Base-by-base conservation (phyloP, 2,329 filamentous ascomycete genomes). In the Phyllosticta ampelicida region DNA sequence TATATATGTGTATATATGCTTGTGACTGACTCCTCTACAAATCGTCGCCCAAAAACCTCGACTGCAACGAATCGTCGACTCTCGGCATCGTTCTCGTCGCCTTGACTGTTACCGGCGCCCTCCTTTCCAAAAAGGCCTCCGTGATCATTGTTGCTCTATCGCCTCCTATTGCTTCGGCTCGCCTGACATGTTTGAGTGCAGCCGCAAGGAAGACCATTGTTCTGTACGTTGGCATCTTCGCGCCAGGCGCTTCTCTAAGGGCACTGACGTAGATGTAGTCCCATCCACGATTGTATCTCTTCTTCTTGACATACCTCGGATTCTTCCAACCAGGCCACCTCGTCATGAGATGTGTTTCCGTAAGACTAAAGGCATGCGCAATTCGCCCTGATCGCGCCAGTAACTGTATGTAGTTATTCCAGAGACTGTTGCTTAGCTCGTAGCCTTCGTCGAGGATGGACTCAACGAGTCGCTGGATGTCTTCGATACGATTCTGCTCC, bases 291-390 rank as follows among this genome's bases (percentile, higher is more conserved):
- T 55, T 60, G 44, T 66, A 63, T 16, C 62, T 55, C 51, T 60
- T 62, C 0, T 68, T 66, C 3, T 60, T 54, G 8, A 66, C 62
- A 16, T 10, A 16, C n/a, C 29, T 1, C 60, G 29, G 20, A 9
- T 26, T n/a, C 23, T 63, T 65, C 89, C 90, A 96, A 21, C 90
- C 89, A 10, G 81, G 80, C 81, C 90, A 96, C 30, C 81, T 78
- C 1, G 81, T 79, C 81, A 96, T 95, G 58, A 97, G 84, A 61
- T 83, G 82, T 23, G 78, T 73, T 74, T 97, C 92, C 68, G 88
- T 92, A 55, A 85, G 73, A 20, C 74, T 68, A 72, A 94, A 95
- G 44, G 90, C 90, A 19, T 86, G 77, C 53, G 82, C 73, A 65
- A 80, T 79, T 51, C 80, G 77, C 51, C 80, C 78, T 56, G 83